These are phyloP conservation scores for Ajuga reptans DNA, from an alignment of 305 asterid species.

Conservation along the genomic window DNA sequence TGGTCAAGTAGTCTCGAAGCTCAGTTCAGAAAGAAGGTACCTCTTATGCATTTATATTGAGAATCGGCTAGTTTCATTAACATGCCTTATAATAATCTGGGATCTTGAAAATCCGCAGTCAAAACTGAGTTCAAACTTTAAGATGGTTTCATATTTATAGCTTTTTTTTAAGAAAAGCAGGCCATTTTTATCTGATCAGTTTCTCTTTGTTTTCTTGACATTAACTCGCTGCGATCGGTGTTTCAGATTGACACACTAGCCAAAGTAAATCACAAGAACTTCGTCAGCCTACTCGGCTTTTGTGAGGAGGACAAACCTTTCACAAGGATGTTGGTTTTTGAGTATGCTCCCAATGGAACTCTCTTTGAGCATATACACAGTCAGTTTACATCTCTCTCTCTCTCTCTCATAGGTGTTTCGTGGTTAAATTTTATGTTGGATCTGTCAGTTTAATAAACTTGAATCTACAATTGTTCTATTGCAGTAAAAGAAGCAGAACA, in stretches of 20 bases:
- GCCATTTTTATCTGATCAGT: background rate
- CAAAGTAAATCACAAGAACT: conserved; percentile 86
- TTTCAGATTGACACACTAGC: conserved; percentile 52
- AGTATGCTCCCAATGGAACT: conserved; percentile 98
- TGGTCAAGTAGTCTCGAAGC: conserved; percentile 65
- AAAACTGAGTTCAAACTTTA: too few relatives aligned
- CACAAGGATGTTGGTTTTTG: conserved; percentile 92
- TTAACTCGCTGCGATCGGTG: background rate
- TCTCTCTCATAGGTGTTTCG: background rate
- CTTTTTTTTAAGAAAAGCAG: background rate
- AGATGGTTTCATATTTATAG: too few relatives aligned
- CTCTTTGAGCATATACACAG: conserved; percentile 93
- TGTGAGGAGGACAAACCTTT: conserved; percentile 79
- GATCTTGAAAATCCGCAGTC: too few relatives aligned
- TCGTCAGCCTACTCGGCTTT: conserved; percentile 75
- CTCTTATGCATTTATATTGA: conserved; percentile 23
- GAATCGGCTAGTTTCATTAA: background rate
- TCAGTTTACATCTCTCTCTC: conserved; percentile 29
- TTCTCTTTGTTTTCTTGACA: background rate
- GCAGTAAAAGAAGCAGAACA: conserved; percentile 94
- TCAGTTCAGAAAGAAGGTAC: conserved; percentile 80
- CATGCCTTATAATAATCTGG: background rate
- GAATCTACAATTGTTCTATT: background rate
- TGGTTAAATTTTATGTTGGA: background rate
- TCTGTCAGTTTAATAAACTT: background rate